phyloP scores from a whole-genome alignment of 2,329 filamentous ascomycete species.

The Curvularia sp. region DNA sequence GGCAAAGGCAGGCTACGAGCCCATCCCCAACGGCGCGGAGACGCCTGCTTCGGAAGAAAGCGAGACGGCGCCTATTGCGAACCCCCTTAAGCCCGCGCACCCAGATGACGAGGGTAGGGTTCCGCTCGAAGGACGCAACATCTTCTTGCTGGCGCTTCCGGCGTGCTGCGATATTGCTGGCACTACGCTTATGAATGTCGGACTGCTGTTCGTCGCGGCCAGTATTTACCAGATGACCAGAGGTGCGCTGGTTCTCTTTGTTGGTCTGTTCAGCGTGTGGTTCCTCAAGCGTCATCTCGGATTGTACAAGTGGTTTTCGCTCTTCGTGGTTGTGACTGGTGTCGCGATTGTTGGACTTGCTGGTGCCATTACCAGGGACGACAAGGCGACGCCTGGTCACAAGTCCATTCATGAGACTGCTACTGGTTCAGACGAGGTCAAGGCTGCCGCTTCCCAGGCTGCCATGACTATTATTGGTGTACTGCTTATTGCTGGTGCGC shows the following conservation, averaged over 20 bases:
- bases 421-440: slow-evolving; percentile 36
- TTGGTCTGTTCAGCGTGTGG: slow-evolving; percentile 91
- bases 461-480: slow-evolving; percentile 81
- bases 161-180: slow-evolving; percentile 93
- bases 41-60: slow-evolving; percentile 55
- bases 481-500: slow-evolving; percentile 87
- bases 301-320: slow-evolving; percentile 90
- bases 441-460: slow-evolving; percentile 61
- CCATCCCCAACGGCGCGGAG: slow-evolving; percentile 58
- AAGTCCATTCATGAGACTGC: slow-evolving; percentile 31
- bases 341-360: slow-evolving; percentile 90
- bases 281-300: slow-evolving; percentile 82
- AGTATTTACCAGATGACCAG: slow-evolving; percentile 99
- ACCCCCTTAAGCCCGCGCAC: slow-evolving; percentile 56
- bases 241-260: slow-evolving; percentile 92
- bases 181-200: slow-evolving; percentile 97
- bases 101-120: slow-evolving; percentile 63
- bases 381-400: slow-evolving; percentile 56
- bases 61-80: slow-evolving; percentile 57
- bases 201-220: slow-evolving; percentile 89
- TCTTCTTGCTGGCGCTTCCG: slow-evolving; percentile 80
- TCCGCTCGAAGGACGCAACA: slow-evolving; percentile 71
- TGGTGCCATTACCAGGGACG: slow-evolving; percentile 78
- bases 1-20: slow-evolving; percentile 67
- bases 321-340: slow-evolving; percentile 85